Conservation (phyloP, 306 rosid genomes). For the Prunus armeniaca region DNA sequence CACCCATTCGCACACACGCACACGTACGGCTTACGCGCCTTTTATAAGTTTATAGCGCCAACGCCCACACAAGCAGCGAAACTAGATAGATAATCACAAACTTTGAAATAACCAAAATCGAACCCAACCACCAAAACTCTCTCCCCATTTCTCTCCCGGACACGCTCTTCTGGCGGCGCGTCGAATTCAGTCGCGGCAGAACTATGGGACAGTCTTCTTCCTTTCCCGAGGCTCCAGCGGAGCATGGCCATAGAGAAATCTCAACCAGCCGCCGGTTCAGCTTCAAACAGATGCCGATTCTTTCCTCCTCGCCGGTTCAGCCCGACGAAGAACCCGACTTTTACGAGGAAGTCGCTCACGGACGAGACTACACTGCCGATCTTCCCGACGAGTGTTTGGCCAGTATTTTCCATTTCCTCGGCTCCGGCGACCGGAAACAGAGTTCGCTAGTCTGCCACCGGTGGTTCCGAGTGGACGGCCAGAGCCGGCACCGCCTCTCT, state of each 20-base stretch:
- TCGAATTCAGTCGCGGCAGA: background rate
- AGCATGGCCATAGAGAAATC: constrained; percentile 1
- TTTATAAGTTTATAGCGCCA: background rate
- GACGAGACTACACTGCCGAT: constrained; percentile 44
- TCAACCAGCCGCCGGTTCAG: constrained; percentile 23
- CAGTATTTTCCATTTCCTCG: constrained; percentile 47
- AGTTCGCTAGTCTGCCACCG: constrained; percentile 63
- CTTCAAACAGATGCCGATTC: constrained; percentile 9
- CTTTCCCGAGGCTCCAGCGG: constrained; percentile 25
- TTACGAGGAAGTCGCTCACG: constrained; percentile 1
- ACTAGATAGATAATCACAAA: background rate
- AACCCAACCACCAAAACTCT: background rate
- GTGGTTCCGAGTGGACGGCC: constrained; percentile 66
- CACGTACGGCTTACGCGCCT: background rate
- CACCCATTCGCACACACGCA: background rate
- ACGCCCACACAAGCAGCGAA: background rate
- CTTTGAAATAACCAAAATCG: background rate
- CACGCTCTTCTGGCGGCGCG: constrained; percentile 6
- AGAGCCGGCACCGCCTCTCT: constrained; percentile 60
- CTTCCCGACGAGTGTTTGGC: constrained; percentile 75
- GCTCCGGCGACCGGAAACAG: constrained; percentile 51
- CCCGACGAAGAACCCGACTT: constrained; percentile 9
- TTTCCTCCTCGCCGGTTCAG: background rate
- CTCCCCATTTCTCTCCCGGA: background rate
- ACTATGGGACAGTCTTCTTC: constrained; percentile 74